phyloP scores from a whole-genome alignment of 1,284 basidiomycete species.

The Ceratobasidium sp. region DNA sequence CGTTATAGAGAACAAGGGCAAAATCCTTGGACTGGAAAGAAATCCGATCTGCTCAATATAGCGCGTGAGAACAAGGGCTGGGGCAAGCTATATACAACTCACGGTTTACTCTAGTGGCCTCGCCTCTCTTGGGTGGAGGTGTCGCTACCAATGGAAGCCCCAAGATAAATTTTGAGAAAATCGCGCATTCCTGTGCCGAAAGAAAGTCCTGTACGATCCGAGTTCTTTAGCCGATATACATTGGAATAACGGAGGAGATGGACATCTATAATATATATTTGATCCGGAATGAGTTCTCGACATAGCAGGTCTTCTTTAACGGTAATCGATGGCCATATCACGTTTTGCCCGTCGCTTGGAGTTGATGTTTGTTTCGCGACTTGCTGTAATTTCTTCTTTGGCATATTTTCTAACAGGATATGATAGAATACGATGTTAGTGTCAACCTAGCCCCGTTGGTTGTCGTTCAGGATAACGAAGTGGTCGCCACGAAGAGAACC shows the following conservation, averaged over 20 bases:
- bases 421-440: too few relatives aligned
- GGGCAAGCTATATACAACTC: constrained; percentile 45
- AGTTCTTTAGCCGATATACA: constrained; percentile 33
- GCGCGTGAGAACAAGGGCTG: neutral
- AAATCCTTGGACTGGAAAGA: constrained; percentile 68
- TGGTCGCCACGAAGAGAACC: too few relatives aligned
- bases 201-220: constrained; percentile 58
- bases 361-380: neutral
- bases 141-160: constrained; percentile 70
- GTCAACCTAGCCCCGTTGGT: too few relatives aligned
- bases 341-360: neutral
- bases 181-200: constrained; percentile 66
- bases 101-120: constrained; percentile 79
- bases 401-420: too few relatives aligned
- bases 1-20: constrained; percentile 60
- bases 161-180: constrained; percentile 68
- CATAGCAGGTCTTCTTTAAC: constrained; percentile 57
- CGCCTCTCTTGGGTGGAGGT: constrained; percentile 74
- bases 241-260: constrained; percentile 42
- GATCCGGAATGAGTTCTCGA: constrained; percentile 63
- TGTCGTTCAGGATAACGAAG: too few relatives aligned
- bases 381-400: neutral
- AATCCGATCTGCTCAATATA: constrained; percentile 66
- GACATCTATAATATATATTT: constrained; percentile 70
- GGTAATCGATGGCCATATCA: constrained; percentile 20